These are phyloP conservation scores for Myxozyma sirexii DNA, from an alignment of 805 yeast species.

Conservation along the genomic window DNA sequence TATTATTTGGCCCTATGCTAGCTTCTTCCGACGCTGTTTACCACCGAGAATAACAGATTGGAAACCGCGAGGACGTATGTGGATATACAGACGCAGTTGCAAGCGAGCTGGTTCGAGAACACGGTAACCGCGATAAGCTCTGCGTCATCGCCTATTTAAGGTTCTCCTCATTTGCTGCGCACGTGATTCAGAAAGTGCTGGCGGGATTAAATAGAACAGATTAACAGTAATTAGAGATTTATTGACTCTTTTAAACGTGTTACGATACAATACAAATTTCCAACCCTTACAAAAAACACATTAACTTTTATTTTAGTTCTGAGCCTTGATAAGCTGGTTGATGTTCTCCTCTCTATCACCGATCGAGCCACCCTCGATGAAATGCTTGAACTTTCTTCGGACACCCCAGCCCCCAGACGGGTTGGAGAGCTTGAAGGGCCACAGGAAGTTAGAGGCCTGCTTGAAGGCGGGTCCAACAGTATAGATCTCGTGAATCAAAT, in stretches of 20 bases:
- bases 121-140: not conserved
- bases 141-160: not conserved
- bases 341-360: slow-evolving; percentile 83
- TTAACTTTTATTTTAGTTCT: slow-evolving; percentile 24
- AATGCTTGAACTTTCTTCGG: slow-evolving; percentile 78
- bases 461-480: slow-evolving; percentile 84
- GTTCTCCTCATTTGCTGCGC: not conserved
- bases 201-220: too few relatives aligned
- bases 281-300: slow-evolving; percentile 2
- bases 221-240: not conserved
- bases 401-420: slow-evolving; percentile 84
- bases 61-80: not conserved
- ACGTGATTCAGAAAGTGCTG: not conserved
- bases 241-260: not conserved
- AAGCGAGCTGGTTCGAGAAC: slow-evolving; percentile 4
- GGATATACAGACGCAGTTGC: not conserved
- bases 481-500: slow-evolving; percentile 78
- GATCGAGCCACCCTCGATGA: slow-evolving; percentile 82
- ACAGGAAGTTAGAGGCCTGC: slow-evolving; percentile 81
- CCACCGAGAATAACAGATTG: too few relatives aligned
- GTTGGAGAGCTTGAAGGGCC: slow-evolving; percentile 84
- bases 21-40: too few relatives aligned
- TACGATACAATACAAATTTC: not conserved
- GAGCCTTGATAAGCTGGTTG: slow-evolving; percentile 60
- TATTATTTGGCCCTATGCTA: not conserved